Evolutionary conservation across 768 basidiomycete genomes (phyloP), one percentile per base, ranked within the genome.

Genomic region (Rossbeevera mucosa): DNA sequence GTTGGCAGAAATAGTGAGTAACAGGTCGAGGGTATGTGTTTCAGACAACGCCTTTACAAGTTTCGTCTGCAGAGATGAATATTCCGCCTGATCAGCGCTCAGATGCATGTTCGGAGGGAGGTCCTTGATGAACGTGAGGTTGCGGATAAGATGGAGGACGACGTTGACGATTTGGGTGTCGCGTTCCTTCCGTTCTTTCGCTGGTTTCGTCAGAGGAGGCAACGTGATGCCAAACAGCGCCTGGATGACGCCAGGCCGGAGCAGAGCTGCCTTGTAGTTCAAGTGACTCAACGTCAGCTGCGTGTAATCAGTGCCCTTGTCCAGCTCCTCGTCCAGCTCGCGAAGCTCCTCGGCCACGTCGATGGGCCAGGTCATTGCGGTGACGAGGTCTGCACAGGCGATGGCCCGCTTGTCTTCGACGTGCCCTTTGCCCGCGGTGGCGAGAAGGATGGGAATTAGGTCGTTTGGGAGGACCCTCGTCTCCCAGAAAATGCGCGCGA

Each of bases 311-410:
- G 91, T 82, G 16, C 85, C 82, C 54, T 80, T 82, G 68, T 90
- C 89, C 18, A 82, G 59, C 33, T 86, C 89, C 41, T 93, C 89
- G 60, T 82, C 79, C 49, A 97, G 81, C 64, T 98, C 96, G 61
- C 88, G 89, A 57, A 99, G 76, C 70, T 98, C 96, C 62, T 91
- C 89, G 0, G 92, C 89, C 56, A 98, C 76, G 69, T 98, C 91
- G 49, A 99, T 95, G 0, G 96, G 96, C 96, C 96, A 99, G 1
- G 95, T 98, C 90, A 99, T 91, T 0, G 94, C 94, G 0, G 92
- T 90, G 66, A 98, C 85, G 21, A 99, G 75, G 65, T 98, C 96
- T 7, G 84, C 86, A 57, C 86, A 88, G 0, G 85, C 81, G 24
- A 95, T 79, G 0, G 91, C 91, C 44, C 89, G 77, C 60, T 86